Base-by-base conservation (phyloP, 75 land plant genomes). In the Pinus tabuliformis region DNA sequence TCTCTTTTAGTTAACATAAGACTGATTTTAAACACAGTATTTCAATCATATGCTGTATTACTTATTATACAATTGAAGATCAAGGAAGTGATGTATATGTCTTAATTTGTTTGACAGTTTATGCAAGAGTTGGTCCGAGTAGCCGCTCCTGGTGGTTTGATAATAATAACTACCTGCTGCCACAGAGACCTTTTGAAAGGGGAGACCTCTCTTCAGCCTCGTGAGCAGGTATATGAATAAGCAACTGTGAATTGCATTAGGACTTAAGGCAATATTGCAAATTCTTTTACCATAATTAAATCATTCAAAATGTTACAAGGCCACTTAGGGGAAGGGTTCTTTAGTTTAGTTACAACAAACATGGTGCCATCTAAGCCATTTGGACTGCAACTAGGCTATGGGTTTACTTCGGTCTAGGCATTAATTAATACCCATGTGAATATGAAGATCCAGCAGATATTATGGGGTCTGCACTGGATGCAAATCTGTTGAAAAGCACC, bases 141-240 rank as follows among this genome's bases (percentile, higher is more conserved):
- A 20, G 92, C 95, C 13, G 90, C 92, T 11, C 99, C 99, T 0
- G 98, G 95, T 26, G 99, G 87, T 7, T 90, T 88, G 13, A 89
- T 97, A n/a, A 89, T 97, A 14, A 86, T 97, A 56, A 95, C 95
- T 2, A 97, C 99, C 14, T 95, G 99, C 95, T 97, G 99, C 83
- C 99, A 92, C 79, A 84, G 99, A 78, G 93, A 97, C 75, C 87
- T 97, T 17, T 54, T 60, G 42, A 92, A 90, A 7, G 83, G 80
- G 39, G 99, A 97, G 74, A 76, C 79, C 16, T 86, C 91, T 45
- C 52, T 45, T 7, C 52, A 45, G 52, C 52, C 52, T 45, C 7
- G 9, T 45, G 99, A 97, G 77, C 62, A 94, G 77, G 93, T 81
- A 14, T 88, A 98, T 58, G 98, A 92, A 20, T 90, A 93, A 21